phyloP scores from a whole-genome alignment of 306 rosid species.

The Vachellia collinsii region DNA sequence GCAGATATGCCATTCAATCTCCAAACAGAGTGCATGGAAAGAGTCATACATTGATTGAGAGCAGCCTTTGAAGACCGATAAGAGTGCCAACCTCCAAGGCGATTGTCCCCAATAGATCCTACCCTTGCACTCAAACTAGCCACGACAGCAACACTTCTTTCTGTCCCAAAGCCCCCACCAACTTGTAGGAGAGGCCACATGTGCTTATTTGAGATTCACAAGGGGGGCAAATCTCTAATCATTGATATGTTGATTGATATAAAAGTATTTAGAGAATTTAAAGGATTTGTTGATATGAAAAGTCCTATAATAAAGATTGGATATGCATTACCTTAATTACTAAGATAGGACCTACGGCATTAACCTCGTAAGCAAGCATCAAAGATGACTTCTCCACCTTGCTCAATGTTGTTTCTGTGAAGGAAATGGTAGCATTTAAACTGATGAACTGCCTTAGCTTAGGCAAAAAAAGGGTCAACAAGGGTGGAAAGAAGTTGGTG shows the following conservation, averaged over 20 bases:
- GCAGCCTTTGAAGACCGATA: slow-evolving; percentile 93
- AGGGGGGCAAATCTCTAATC: background rate
- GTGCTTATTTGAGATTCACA: slow-evolving; percentile 58
- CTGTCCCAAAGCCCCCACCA: slow-evolving; percentile 71
- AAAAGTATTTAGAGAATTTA: background rate
- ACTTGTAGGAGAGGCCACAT: slow-evolving; percentile 93
- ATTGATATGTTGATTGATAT: background rate
- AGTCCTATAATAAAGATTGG: slow-evolving; percentile 9
- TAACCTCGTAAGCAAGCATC: slow-evolving; percentile 81
- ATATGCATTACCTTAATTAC: slow-evolving; percentile 78
- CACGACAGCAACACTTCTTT: slow-evolving; percentile 70
- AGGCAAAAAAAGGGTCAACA: background rate
- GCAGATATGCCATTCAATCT: background rate
- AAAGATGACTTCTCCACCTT: slow-evolving; percentile 84
- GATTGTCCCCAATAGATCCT: slow-evolving; percentile 91
- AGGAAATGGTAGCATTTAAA: slow-evolving; percentile 31
- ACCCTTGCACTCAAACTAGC: slow-evolving; percentile 97
- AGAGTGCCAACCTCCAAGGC: slow-evolving; percentile 95
- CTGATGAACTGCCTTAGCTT: slow-evolving; percentile 29
- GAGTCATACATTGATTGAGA: slow-evolving; percentile 78
- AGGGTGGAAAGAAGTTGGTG: background rate
- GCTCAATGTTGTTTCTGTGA: slow-evolving; percentile 85
- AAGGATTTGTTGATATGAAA: background rate
- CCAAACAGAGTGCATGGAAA: slow-evolving; percentile 23
- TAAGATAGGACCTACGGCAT: slow-evolving; percentile 89